phyloP scores from a whole-genome alignment of 2,329 filamentous ascomycete species.

The Arthrinium phaeospermum region DNA sequence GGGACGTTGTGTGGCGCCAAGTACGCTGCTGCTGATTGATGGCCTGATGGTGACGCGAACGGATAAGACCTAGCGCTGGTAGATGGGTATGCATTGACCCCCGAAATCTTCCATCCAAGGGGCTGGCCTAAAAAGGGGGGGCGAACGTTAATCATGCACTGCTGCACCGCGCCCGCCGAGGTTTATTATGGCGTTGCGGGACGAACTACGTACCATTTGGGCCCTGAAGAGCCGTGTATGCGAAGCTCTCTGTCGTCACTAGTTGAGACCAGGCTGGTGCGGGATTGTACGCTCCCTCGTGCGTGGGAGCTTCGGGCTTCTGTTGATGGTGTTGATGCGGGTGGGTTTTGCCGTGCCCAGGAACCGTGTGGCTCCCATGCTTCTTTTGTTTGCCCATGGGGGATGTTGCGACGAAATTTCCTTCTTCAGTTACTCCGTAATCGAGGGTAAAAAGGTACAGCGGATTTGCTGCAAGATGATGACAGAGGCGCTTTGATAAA shows the following conservation, averaged over 20 bases:
- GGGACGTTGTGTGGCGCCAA: not conserved
- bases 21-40: not conserved
- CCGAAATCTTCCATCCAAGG: no score
- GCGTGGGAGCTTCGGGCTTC: not conserved
- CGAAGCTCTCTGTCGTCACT: not conserved
- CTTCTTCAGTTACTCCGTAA: no score
- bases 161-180: no score
- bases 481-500: not conserved
- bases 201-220: not conserved
- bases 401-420: not conserved
- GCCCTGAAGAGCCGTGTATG: not conserved
- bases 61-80: not conserved
- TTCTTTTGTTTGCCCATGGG: not conserved
- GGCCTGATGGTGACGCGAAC: not conserved
- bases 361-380: not conserved
- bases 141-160: no score
- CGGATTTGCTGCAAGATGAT: not conserved
- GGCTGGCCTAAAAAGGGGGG: not conserved
- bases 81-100: not conserved
- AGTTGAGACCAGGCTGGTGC: not conserved
- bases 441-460: not conserved
- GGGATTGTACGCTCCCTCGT: not conserved
- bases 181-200: not conserved
- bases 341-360: not conserved
- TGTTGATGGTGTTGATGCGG: not conserved